Conservation (phyloP, 495 filamentous ascomycete species). For the Aspergillus sclerotiicarbonarius region DNA sequence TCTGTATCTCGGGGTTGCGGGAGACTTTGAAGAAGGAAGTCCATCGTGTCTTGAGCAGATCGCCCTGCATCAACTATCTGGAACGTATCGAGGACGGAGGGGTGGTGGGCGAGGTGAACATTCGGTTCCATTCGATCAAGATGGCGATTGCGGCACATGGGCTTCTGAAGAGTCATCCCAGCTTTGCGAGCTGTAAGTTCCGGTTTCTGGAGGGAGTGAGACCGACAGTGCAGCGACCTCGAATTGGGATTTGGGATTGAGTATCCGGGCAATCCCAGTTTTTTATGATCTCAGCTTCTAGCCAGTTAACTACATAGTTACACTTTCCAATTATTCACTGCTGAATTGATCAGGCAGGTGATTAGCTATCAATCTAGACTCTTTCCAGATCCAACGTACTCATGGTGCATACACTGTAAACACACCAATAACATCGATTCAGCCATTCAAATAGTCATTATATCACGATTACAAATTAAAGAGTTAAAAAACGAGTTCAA, state of each 20-base stretch:
- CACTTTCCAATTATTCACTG: too few relatives aligned
- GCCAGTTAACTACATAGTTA: too few relatives aligned
- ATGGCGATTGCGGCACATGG: slow-evolving; percentile 20
- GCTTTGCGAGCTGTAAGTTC: slow-evolving; percentile 16
- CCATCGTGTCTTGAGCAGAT: slow-evolving; percentile 12
- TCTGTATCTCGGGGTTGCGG: slow-evolving; percentile 15
- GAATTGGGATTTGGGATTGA: slow-evolving; percentile 12
- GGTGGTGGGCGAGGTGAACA: slow-evolving; percentile 8
- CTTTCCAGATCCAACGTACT: too few relatives aligned
- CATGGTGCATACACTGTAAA: too few relatives aligned
- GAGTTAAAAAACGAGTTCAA: too few relatives aligned
- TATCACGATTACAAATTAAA: too few relatives aligned
- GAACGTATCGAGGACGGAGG: slow-evolving; percentile 24
- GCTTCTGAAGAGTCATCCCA: slow-evolving; percentile 12
- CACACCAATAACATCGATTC: too few relatives aligned
- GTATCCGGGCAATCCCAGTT: too few relatives aligned
- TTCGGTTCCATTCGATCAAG: slow-evolving; percentile 35
- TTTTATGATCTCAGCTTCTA: too few relatives aligned
- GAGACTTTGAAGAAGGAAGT: slow-evolving; percentile 11
- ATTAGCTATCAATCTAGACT: too few relatives aligned
- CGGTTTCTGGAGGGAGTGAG: slow-evolving; percentile 14
- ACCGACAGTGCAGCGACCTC: background rate
- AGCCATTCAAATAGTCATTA: too few relatives aligned
- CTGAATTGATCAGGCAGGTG: too few relatives aligned
- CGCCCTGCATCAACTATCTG: slow-evolving; percentile 12